These are phyloP conservation scores for Zopfochytrium polystomum DNA, from an alignment of 371 early-diverging fungal species.

Conservation along the genomic window DNA sequence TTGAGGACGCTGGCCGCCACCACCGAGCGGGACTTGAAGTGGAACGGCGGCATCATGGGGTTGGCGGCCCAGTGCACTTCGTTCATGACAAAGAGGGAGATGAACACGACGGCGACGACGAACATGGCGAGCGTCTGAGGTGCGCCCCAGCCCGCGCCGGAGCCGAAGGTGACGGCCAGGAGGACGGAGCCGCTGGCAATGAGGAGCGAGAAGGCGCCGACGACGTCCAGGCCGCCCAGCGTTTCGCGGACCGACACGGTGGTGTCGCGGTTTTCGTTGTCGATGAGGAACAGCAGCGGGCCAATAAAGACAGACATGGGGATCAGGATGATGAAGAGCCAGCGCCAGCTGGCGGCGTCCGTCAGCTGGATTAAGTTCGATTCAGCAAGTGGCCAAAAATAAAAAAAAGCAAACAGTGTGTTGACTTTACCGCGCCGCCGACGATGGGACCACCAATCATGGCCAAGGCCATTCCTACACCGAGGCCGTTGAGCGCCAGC, in stretches of 20 bases:
- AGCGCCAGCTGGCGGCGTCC: background rate
- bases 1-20: background rate
- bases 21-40: slow-evolving; percentile 1
- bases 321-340: slow-evolving; percentile 2
- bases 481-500: background rate
- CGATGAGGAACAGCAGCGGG: background rate
- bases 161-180: slow-evolving; percentile 1
- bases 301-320: background rate
- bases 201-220: background rate
- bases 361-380: background rate
- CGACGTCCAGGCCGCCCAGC: background rate
- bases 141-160: background rate
- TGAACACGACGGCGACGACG: background rate
- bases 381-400: background rate
- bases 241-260: background rate
- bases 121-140: background rate
- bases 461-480: background rate
- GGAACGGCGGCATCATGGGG: background rate
- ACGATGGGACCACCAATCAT: slow-evolving; percentile 3
- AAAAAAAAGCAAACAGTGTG: background rate
- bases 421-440: background rate
- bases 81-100: background rate
- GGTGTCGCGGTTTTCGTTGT: slow-evolving; percentile 4
- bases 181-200: background rate
- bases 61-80: background rate